Base-by-base conservation (phyloP, 352 stramenopile genomes). In the Achlya hypogyna region DNA sequence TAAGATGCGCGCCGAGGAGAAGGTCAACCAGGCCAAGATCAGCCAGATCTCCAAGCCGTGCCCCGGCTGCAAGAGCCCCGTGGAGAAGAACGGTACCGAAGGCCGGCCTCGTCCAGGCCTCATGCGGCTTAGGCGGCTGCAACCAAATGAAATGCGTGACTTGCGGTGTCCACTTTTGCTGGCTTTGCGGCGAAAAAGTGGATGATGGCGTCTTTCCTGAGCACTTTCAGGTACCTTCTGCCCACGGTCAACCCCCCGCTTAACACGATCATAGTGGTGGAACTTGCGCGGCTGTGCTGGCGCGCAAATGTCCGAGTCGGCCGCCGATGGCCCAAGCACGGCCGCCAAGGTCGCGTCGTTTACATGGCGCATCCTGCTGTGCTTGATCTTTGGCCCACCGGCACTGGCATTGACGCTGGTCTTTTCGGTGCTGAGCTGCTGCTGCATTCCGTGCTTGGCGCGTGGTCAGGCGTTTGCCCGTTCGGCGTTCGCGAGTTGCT, bases 101-200 rank as follows among this genome's bases (percentile, higher is more conserved):
- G 12, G 22, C 38, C 60, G 45, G 5, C 29, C 16, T 29, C 14
- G 2, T 25, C 25, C 16, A 28, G 40, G 31, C 10, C 32, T 51
- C 4, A 18, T 53, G 34, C 28, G n/a, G 23, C 27, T 49, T 59
- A 78, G 85, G 83, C n/a, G 88, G 88, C 0, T 97, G 90, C 70
- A 96, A 96, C 66, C 88, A 96, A 69, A 95, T 97, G 74, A 93
- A 89, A 65, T 96, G 88, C 58, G 74, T 82, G 16, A 81, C 83
- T 28, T 96, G 88, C 71, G 75, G 69, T 22, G 87, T 76, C 29
- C 83, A 84, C 64, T 97, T 96, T 70, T 96, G 90, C 71, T 97
- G 88, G 87, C 82, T 95, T 28, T 97, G 90, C 29, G 72, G 81
- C 23, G 69, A 78, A 60, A 60, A 91, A 34, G 84, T 97, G 40